Evolutionary conservation across 208 protist genomes (phyloP).

Genomic region (Crithidia acanthocephali): DNA sequence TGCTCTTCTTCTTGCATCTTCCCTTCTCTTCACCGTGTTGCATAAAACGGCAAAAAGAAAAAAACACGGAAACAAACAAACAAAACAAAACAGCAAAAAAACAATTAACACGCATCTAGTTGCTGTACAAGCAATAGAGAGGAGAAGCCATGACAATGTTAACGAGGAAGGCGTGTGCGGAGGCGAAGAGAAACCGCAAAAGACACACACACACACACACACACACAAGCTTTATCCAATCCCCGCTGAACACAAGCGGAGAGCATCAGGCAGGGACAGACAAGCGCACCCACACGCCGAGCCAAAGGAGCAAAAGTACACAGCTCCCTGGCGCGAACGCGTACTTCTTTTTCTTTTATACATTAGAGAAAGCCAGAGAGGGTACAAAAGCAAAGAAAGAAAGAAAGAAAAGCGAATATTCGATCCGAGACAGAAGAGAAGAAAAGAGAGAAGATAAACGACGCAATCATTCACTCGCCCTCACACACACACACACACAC

Average conservation of each 20-base stretch:
- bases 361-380: conserved; percentile 2
- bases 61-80: not conserved
- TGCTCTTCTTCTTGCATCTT: not conserved
- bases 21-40: not conserved
- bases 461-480: too few relatives aligned
- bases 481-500: too few relatives aligned
- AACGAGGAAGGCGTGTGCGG: not conserved
- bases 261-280: too few relatives aligned
- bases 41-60: not conserved
- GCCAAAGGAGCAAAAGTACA: not conserved
- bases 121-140: not conserved
- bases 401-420: not conserved
- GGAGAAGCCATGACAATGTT: not conserved
- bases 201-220: not conserved
- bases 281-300: too few relatives aligned
- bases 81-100: not conserved
- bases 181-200: not conserved
- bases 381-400: not conserved
- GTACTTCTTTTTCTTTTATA: not conserved
- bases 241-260: too few relatives aligned
- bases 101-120: not conserved
- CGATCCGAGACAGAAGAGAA: not conserved
- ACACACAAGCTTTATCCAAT: too few relatives aligned
- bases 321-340: not conserved
- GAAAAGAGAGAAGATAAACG: too few relatives aligned